These are phyloP conservation scores for Cladosporium sp. DNA, from an alignment of 2,329 filamentous ascomycete species.

Conservation along the genomic window DNA sequence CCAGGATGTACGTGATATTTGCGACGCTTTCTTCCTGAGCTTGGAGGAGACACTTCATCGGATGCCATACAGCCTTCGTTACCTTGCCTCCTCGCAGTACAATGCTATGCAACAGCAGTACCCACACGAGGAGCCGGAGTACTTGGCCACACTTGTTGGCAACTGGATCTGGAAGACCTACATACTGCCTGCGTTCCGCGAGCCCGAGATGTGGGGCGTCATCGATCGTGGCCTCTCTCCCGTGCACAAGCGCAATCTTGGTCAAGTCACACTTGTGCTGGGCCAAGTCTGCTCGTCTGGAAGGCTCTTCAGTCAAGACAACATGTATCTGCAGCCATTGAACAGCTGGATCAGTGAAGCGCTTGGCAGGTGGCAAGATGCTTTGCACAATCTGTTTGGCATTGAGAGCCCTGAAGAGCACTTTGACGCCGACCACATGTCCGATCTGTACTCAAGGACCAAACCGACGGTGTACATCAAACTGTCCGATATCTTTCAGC, in stretches of 20 bases:
- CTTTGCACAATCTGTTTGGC: slow-evolving; percentile 75
- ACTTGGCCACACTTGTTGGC: slow-evolving; percentile 78
- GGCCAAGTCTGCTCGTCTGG: slow-evolving; percentile 85
- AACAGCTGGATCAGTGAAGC: slow-evolving; percentile 90
- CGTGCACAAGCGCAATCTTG: slow-evolving; percentile 87
- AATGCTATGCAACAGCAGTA: slow-evolving; percentile 76
- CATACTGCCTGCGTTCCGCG: slow-evolving; percentile 82
- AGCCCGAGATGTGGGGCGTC: slow-evolving; percentile 89
- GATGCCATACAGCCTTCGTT: slow-evolving; percentile 92
- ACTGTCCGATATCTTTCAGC: slow-evolving; percentile 94
- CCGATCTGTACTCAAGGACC: slow-evolving; percentile 92
- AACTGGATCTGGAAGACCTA: slow-evolving; percentile 96
- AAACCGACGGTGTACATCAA: slow-evolving; percentile 99
- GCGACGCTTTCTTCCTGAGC: slow-evolving; percentile 80
- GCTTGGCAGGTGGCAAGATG: slow-evolving; percentile 73
- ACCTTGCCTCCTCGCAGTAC: slow-evolving; percentile 82
- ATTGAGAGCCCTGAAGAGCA: slow-evolving; percentile 85
- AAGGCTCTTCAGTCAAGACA: slow-evolving; percentile 86
- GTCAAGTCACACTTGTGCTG: slow-evolving; percentile 88
- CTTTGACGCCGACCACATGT: slow-evolving; percentile 98
- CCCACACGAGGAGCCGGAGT: slow-evolving; percentile 72
- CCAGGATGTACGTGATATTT: slow-evolving; percentile 90
- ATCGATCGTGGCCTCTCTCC: slow-evolving; percentile 86
- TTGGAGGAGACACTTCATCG: slow-evolving; percentile 80
- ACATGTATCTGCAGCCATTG: slow-evolving; percentile 91